Conservation (phyloP, 106 monocot species). For the Apostasia shenzhenica region DNA sequence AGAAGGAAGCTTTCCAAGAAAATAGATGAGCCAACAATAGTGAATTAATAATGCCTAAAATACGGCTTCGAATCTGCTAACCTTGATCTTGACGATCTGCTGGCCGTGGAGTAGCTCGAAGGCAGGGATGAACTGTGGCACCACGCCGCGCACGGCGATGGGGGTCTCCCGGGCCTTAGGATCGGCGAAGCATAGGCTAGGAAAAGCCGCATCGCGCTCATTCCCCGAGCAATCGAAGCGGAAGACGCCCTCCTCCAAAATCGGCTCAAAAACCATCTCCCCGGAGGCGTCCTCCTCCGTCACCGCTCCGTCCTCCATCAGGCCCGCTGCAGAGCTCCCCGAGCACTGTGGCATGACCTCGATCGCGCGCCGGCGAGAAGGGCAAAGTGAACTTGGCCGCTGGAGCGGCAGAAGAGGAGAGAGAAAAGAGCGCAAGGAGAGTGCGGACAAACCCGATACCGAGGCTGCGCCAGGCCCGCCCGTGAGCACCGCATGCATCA, state of each 20-base stretch:
- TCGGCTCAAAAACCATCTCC: slow-evolving; percentile 62
- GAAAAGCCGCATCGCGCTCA: slow-evolving; percentile 44
- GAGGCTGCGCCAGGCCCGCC: background rate
- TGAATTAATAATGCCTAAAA: background rate
- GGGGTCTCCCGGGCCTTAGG: slow-evolving; percentile 52
- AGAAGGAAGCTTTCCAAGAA: slow-evolving; percentile 47
- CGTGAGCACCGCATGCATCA: too few species aligned
- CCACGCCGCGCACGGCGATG: slow-evolving; percentile 12
- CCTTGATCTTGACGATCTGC: slow-evolving; percentile 72
- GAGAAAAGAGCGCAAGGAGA: background rate
- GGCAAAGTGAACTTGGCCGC: background rate
- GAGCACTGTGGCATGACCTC: background rate
- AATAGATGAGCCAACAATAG: background rate
- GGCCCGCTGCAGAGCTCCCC: background rate
- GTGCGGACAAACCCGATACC: background rate
- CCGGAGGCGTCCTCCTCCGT: slow-evolving; percentile 24
- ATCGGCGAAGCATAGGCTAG: slow-evolving; percentile 86
- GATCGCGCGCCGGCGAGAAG: background rate
- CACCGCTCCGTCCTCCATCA: slow-evolving; percentile 11
- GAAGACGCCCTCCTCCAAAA: slow-evolving; percentile 85
- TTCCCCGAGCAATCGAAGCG: slow-evolving; percentile 83
- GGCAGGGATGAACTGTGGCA: slow-evolving; percentile 50
- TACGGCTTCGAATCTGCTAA: background rate
- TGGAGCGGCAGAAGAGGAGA: background rate
- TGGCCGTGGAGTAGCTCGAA: slow-evolving; percentile 34